Conservation (phyloP, 805 yeast genomes). For the Wickerhamiella slavikovae region DNA sequence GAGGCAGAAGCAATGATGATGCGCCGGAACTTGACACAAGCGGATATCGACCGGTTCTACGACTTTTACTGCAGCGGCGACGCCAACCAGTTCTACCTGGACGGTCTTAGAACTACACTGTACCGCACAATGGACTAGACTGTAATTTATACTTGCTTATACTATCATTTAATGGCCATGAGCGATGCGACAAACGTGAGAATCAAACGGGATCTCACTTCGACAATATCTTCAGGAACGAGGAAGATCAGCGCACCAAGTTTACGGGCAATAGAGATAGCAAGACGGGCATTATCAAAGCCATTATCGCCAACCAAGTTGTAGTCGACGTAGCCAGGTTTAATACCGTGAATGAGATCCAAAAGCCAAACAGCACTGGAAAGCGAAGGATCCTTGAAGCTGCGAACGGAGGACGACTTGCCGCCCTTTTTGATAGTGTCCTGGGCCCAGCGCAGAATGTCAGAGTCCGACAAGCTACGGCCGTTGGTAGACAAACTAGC, state of each 20-base stretch:
- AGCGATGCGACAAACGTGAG: conserved; percentile 88
- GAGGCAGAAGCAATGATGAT: conserved; percentile 1
- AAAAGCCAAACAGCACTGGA: conserved; percentile 64
- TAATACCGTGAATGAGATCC: conserved; percentile 79
- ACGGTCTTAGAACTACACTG: not conserved
- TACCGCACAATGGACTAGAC: not conserved
- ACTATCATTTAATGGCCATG: conserved; percentile 35
- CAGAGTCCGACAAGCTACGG: conserved; percentile 58
- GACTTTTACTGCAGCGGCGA: not conserved
- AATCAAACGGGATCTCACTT: conserved; percentile 83
- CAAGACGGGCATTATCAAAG: conserved; percentile 88
- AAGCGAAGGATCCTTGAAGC: conserved; percentile 65
- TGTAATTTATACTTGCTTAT: not conserved
- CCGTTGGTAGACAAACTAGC: conserved; percentile 52
- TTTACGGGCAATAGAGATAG: conserved; percentile 95
- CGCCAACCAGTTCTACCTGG: conserved; percentile 1
- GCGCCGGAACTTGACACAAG: not conserved
- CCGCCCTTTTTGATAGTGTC: conserved; percentile 74
- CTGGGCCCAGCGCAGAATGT: conserved; percentile 88
- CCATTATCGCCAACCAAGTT: conserved; percentile 75
- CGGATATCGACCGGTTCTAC: conserved; percentile 1
- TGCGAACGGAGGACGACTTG: conserved; percentile 46
- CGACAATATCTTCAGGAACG: conserved; percentile 98
- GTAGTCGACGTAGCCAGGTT: conserved; percentile 96
- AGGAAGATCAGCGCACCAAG: conserved; percentile 95